Evolutionary conservation across 768 basidiomycete species (phyloP), one percentile per base, ranked within the genome.

Genomic region (Boletus huronensis): DNA sequence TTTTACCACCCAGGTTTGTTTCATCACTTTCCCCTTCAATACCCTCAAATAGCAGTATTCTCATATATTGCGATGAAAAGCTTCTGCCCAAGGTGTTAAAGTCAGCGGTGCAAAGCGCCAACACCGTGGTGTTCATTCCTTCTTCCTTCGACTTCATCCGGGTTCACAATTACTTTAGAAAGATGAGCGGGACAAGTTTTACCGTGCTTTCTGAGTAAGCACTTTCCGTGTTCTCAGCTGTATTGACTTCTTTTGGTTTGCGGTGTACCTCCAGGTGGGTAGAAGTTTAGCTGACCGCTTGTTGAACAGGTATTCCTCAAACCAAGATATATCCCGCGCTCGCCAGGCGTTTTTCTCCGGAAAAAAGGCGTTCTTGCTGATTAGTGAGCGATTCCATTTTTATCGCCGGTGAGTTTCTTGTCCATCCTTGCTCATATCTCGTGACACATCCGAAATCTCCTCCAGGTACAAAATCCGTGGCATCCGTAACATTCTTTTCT

Each of bases 381-480:
- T 98, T 65, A 96, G 90, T 63, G 97, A 99, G 68, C 84, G 97
- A n/a, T 98, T 98, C 78, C 95, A 99, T 71, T 99, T 98, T 71
- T 98, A 93, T 79, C 83, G 91, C 58, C 78, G 93, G 88, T 86
- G 41, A 41, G 76, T 68, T 25, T 42, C 10, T 36, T 46, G 14
- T 26, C 11, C 21, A 31, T 35, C 21, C 16, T 28, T 49, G 8
- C 38, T 5, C 41, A n/a, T n/a, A n/a, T 58, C 50, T 43, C 19
- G 28, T 39, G n/a, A 36, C 40, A 45, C 14, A 55, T 21, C 49
- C 19, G 28, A 10, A 42, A 52, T 17, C 5, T 19, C 25, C 23
- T 32, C n/a, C 64, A 92, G 93, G 53, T 98, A 98, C 75, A 93
- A 91, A 62, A 83, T 98, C 48, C 80, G 94, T 60, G 97, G 96